These are phyloP conservation scores for Cryptosporidium xiaoi DNA, from an alignment of 169 alveolate genomes.

Conservation along the genomic window DNA sequence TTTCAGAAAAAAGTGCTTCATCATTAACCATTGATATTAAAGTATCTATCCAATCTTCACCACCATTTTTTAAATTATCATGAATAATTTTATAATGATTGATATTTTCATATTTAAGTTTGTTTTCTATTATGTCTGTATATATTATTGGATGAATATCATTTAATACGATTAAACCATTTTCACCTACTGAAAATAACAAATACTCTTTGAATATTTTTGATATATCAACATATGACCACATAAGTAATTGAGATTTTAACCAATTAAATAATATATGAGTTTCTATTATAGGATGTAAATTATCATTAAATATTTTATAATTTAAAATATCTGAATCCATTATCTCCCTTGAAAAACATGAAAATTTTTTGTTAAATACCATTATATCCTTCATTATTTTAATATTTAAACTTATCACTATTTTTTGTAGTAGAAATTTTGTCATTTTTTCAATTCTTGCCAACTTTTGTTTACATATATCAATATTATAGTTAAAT, in stretches of 20 bases:
- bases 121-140: conserved; percentile 19
- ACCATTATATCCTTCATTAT: conserved; percentile 3
- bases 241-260: conserved; percentile 48
- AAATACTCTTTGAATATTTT: conserved; percentile 12
- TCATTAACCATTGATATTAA: background rate
- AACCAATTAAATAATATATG: conserved; percentile 52
- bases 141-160: conserved; percentile 36
- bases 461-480: background rate
- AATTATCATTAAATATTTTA: background rate
- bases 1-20: background rate
- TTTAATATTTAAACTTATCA: conserved; percentile 13
- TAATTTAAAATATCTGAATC: background rate
- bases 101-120: background rate
- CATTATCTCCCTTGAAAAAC: conserved; percentile 23
- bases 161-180: background rate
- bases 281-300: conserved; percentile 39
- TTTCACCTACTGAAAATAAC: background rate
- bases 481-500: background rate
- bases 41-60: conserved; percentile 19
- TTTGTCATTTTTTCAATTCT: background rate
- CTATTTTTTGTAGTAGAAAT: conserved; percentile 36
- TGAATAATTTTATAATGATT: conserved; percentile 1
- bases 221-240: conserved; percentile 65
- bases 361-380: conserved; percentile 23
- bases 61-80: background rate